Evolutionary conservation across 306 rosid species (phyloP).

Genomic region (Benincasa hispida): DNA sequence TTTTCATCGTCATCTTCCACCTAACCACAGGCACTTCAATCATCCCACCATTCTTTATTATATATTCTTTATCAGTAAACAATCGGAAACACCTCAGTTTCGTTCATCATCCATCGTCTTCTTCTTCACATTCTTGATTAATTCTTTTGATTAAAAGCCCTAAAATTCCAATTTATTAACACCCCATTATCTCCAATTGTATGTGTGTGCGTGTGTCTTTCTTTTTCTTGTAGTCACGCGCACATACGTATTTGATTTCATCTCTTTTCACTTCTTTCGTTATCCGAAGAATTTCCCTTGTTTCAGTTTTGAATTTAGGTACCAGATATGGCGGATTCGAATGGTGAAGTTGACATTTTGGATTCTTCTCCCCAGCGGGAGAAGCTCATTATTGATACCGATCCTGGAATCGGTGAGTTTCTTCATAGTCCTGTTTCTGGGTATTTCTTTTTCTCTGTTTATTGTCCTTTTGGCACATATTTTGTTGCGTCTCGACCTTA

Average conservation of each 20-base stretch:
- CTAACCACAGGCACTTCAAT: not conserved
- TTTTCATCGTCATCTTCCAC: not conserved
- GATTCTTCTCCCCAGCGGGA: slow-evolving; percentile 15
- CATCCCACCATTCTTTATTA: not conserved
- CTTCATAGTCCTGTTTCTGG: not conserved
- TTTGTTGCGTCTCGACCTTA: not conserved
- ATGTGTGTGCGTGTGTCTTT: not conserved
- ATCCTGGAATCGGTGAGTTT: slow-evolving; percentile 88
- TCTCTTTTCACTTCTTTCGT: not conserved
- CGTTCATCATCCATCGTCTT: not conserved
- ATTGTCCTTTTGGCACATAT: not conserved
- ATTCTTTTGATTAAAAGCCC: not conserved
- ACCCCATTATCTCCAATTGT: not conserved
- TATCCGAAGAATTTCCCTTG: not conserved
- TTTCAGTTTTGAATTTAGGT: not conserved
- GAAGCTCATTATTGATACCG: slow-evolving; percentile 88
- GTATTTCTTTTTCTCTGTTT: not conserved
- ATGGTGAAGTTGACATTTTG: slow-evolving; percentile 15
- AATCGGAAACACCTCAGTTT: not conserved
- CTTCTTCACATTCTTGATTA: not conserved
- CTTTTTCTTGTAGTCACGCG: not conserved
- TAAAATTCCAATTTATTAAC: not conserved
- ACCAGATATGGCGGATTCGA: slow-evolving; percentile 6
- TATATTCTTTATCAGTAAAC: not conserved
- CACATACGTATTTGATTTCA: not conserved